Conservation (phyloP, 805 yeast genomes). For the Isabelozyma pseudorhagii region DNA sequence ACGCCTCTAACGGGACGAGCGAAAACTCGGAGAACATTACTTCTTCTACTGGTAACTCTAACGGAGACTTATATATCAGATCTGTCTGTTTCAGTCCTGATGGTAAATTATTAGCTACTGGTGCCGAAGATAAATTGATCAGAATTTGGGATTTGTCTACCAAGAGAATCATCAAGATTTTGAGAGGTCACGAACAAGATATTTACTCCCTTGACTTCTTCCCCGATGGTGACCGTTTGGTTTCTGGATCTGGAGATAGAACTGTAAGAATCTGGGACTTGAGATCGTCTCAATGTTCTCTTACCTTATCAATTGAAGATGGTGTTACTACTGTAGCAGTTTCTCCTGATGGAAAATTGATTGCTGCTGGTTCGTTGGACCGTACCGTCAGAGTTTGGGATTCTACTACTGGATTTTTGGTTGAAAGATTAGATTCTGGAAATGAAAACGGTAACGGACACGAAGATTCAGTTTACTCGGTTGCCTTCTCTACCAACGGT, state of each 20-base stretch:
- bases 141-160: conserved; percentile 94
- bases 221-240: conserved; percentile 90
- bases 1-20: conserved; percentile 22
- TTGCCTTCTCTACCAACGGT: conserved; percentile 89
- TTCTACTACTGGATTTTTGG: conserved; percentile 84
- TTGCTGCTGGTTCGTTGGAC: conserved; percentile 96
- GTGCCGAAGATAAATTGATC: conserved; percentile 85
- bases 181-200: conserved; percentile 96
- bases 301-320: conserved; percentile 89
- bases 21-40: conserved; percentile 27
- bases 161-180: conserved; percentile 76
- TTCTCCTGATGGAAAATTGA: conserved; percentile 88
- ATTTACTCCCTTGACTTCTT: conserved; percentile 93
- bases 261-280: conserved; percentile 97
- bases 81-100: conserved; percentile 97
- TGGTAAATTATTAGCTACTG: conserved; percentile 86
- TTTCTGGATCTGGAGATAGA: conserved; percentile 94
- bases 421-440: conserved; percentile 89
- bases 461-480: conserved; percentile 92
- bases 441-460: conserved; percentile 89
- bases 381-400: conserved; percentile 97
- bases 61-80: conserved; percentile 86
- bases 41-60: conserved; percentile 50
- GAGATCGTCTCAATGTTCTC: conserved; percentile 80
- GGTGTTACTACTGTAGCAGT: conserved; percentile 98